Evolutionary conservation across 805 yeast genomes (phyloP).

Genomic region (Candida pini): DNA sequence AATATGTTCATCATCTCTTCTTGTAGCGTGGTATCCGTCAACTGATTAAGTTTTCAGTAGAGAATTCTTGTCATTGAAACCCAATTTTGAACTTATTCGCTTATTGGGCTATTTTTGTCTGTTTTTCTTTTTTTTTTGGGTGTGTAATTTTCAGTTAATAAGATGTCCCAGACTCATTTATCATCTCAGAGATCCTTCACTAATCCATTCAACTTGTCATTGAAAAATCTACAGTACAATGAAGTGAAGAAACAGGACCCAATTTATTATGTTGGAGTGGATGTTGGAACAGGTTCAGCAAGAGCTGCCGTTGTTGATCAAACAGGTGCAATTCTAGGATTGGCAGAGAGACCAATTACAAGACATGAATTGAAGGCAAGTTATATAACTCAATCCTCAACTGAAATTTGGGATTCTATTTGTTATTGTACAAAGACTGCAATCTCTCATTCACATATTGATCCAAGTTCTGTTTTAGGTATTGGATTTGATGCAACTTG

Average conservation of each 20-base stretch:
- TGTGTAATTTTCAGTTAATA: too few relatives aligned
- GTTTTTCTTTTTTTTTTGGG: too few relatives aligned
- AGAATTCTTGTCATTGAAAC: too few relatives aligned
- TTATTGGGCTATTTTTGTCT: too few relatives aligned
- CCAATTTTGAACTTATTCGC: too few relatives aligned
- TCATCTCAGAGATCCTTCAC: slow-evolving; percentile 20
- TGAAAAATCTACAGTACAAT: slow-evolving; percentile 18
- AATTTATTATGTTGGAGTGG: slow-evolving; percentile 34
- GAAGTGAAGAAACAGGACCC: slow-evolving; percentile 19
- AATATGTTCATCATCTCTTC: too few relatives aligned
- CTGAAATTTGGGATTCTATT: slow-evolving; percentile 88
- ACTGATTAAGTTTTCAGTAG: too few relatives aligned
- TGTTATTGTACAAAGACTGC: slow-evolving; percentile 77
- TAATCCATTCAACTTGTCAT: slow-evolving; percentile 32
- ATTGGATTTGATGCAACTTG: slow-evolving; percentile 98
- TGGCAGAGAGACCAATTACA: slow-evolving; percentile 74
- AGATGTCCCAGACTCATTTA: slow-evolving; percentile 3
- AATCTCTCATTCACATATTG: slow-evolving; percentile 68
- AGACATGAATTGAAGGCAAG: slow-evolving; percentile 70
- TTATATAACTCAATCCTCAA: slow-evolving; percentile 78
- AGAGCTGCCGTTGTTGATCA: slow-evolving; percentile 88
- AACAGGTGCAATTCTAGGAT: slow-evolving; percentile 71
- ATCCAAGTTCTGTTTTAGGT: slow-evolving; percentile 65
- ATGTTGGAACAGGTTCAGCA: slow-evolving; percentile 94
- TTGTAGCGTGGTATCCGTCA: too few relatives aligned